These are phyloP conservation scores for Nissolia schottii DNA, from an alignment of 306 rosid genomes.

Conservation along the genomic window DNA sequence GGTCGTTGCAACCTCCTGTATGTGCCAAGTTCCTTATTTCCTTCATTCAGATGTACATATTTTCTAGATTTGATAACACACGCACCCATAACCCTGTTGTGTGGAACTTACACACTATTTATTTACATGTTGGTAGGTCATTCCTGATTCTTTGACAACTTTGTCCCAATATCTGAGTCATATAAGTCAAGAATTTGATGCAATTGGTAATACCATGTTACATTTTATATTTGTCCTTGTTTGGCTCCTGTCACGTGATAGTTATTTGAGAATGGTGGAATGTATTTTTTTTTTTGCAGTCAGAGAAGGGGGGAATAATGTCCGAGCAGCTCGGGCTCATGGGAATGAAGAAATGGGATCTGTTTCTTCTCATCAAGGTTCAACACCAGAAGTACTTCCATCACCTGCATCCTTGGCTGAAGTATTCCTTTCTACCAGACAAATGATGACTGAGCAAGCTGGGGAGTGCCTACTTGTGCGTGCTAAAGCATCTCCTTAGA, in stretches of 20 bases:
- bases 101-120: background rate
- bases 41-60: slow-evolving; percentile 15
- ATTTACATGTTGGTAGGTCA: slow-evolving; percentile 52
- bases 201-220: slow-evolving; percentile 51
- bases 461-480: slow-evolving; percentile 74
- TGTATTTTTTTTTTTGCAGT: slow-evolving; percentile 49
- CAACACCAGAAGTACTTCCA: slow-evolving; percentile 50
- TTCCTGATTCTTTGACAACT: slow-evolving; percentile 94
- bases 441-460: slow-evolving; percentile 60
- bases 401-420: slow-evolving; percentile 90
- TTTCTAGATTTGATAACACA: background rate
- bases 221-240: slow-evolving; percentile 10
- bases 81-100: too few species aligned
- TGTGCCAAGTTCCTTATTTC: slow-evolving; percentile 38
- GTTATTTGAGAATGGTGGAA: slow-evolving; percentile 25
- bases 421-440: slow-evolving; percentile 74
- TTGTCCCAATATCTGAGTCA: slow-evolving; percentile 66
- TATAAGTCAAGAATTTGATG: slow-evolving; percentile 63
- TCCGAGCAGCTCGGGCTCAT: slow-evolving; percentile 39
- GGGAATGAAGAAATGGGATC: slow-evolving; percentile 48
- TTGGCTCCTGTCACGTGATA: slow-evolving; percentile 7
- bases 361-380: slow-evolving; percentile 36
- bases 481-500: slow-evolving; percentile 25
- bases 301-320: slow-evolving; percentile 52
- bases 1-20: slow-evolving; percentile 71